Conservation (phyloP, 1,284 basidiomycete genomes). For the Inonotus hispidus region DNA sequence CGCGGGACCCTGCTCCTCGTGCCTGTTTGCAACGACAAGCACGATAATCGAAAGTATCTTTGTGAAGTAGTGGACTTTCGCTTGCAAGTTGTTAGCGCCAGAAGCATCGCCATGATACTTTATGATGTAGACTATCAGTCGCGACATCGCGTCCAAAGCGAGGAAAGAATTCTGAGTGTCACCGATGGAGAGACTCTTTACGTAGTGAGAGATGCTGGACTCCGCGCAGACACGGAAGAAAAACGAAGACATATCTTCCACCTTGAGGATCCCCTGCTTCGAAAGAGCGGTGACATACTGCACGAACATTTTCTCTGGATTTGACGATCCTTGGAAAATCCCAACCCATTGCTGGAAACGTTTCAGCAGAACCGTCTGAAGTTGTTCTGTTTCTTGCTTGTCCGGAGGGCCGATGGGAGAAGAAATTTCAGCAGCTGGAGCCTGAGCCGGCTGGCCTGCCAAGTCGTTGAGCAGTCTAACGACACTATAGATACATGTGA, state of each 20-base stretch:
- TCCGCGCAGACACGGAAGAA: constrained; percentile 99
- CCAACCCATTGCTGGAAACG: constrained; percentile 94
- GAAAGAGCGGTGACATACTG: constrained; percentile 97
- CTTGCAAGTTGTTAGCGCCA: constrained; percentile 85
- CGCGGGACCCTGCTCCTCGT: constrained; percentile 85
- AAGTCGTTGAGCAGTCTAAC: constrained; percentile 69
- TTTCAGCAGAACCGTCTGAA: constrained; percentile 63
- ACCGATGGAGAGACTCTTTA: constrained; percentile 74
- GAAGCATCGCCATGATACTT: constrained; percentile 96
- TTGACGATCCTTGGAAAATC: constrained; percentile 87
- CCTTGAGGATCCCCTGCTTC: constrained; percentile 93
- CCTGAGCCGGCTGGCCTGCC: constrained; percentile 37
- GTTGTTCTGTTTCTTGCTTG: constrained; percentile 65
- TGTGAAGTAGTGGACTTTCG: constrained; percentile 94
- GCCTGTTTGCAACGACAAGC: constrained; percentile 89
- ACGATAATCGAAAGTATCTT: constrained; percentile 98
- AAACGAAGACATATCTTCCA: constrained; percentile 94
- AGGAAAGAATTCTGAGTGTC: constrained; percentile 62
- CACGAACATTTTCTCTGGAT: constrained; percentile 93
- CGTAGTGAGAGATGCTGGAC: constrained; percentile 88
- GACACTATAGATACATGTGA: constrained; percentile 34
- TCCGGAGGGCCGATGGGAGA: constrained; percentile 37
- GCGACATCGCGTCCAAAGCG: constrained; percentile 92
- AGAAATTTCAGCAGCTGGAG: constrained; percentile 18
- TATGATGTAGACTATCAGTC: constrained; percentile 96